Conservation (phyloP, 208 protist species). For the Acanthamoeba rhysodes region DNA sequence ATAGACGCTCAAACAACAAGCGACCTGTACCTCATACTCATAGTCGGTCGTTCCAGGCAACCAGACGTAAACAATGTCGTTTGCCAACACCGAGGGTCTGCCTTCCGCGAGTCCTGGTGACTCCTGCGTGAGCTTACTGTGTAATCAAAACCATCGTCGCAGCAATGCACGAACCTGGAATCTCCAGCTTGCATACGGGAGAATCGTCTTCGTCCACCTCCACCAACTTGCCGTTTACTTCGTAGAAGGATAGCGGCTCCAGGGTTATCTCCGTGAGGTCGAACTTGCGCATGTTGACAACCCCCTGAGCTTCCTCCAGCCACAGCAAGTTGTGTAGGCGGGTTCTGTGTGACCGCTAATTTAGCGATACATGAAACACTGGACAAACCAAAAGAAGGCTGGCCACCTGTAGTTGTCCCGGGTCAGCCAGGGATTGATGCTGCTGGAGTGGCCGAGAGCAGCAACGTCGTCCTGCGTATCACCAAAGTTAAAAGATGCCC, state of each 20-base stretch:
- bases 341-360: background rate
- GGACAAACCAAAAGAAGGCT: background rate
- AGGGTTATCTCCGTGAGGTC: background rate
- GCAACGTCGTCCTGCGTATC: background rate
- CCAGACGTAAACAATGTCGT: conserved; percentile 37
- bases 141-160: background rate
- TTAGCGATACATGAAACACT: background rate
- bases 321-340: background rate
- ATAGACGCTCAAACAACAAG: background rate
- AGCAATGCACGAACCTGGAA: background rate
- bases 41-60: background rate
- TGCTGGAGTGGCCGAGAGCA: background rate
- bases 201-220: background rate
- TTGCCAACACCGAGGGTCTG: background rate
- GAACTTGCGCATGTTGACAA: conserved; percentile 32
- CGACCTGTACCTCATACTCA: background rate
- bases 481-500: background rate
- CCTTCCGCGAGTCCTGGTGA: background rate
- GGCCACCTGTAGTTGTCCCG: background rate
- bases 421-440: background rate
- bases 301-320: background rate
- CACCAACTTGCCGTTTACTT: background rate
- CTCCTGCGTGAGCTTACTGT: background rate
- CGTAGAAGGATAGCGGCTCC: background rate
- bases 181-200: background rate